Evolutionary conservation across 805 yeast genomes (phyloP).

Genomic region (Saccharomycopsis fibuligera): DNA sequence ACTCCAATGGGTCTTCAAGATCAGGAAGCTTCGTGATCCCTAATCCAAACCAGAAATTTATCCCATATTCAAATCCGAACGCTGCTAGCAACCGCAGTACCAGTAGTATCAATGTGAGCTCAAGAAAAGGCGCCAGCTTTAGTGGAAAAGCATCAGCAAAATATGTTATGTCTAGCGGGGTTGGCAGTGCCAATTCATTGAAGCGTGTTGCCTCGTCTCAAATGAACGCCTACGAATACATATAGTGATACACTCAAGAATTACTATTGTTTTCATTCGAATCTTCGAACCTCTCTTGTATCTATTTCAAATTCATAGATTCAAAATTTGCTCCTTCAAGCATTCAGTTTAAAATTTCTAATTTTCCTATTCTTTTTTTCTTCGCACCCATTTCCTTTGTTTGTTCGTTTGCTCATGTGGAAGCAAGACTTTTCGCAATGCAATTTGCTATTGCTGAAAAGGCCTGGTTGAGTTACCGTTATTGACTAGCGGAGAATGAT

Average conservation of each 20-base stretch:
- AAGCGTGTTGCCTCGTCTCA: conserved; percentile 5
- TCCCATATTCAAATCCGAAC: conserved; percentile 1
- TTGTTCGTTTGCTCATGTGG: not conserved
- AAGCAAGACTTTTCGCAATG: too few species aligned
- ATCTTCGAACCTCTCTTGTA: too few species aligned
- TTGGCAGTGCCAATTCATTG: not conserved
- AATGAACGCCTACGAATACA: not conserved
- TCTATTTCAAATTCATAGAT: too few species aligned
- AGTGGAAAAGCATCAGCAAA: conserved; percentile 8
- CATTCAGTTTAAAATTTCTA: too few species aligned
- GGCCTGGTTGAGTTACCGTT: too few species aligned
- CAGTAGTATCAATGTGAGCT: not conserved
- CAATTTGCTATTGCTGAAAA: too few species aligned
- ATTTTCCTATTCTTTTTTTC: too few species aligned
- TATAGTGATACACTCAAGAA: too few species aligned
- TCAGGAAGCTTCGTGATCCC: conserved; percentile 16
- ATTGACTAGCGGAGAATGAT: too few species aligned
- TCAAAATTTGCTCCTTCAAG: too few species aligned
- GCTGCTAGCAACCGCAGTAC: not conserved
- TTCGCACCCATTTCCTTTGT: not conserved
- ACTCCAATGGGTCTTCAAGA: conserved; percentile 3
- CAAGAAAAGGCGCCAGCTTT: conserved; percentile 13
- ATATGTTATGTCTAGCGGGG: not conserved
- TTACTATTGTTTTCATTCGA: too few species aligned
- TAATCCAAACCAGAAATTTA: conserved; percentile 1